phyloP scores from a whole-genome alignment of 192 early-diverging fungal species.

The Coemansia sp. region DNA sequence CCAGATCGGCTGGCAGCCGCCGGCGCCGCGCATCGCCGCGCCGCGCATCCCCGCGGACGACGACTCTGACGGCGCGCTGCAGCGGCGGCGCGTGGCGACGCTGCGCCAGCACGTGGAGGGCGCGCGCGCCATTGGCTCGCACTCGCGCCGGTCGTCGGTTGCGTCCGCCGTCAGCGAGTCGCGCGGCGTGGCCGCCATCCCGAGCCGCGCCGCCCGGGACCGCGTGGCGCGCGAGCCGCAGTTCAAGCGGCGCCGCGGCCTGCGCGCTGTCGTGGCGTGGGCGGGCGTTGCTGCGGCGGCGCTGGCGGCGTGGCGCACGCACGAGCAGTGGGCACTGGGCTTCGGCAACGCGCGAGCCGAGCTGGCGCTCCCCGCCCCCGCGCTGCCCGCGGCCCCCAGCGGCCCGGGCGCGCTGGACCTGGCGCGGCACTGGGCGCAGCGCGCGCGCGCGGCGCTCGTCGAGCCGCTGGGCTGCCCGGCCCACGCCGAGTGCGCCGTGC shows the following conservation, averaged over 20 bases:
- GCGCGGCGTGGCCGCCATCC: conserved; percentile 27
- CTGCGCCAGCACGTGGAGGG: conserved; percentile 36
- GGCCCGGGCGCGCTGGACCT: neutral
- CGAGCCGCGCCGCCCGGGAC: conserved; percentile 1
- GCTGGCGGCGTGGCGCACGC: conserved; percentile 27
- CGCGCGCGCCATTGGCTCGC: conserved; percentile 6
- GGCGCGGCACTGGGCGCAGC: conserved; percentile 11
- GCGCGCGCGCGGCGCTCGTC: conserved; percentile 21
- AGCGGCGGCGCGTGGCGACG: conserved; percentile 51
- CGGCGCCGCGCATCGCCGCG: conserved; percentile 24
- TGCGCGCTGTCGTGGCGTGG: neutral
- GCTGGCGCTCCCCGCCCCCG: conserved; percentile 16
- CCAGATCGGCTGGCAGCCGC: conserved; percentile 19
- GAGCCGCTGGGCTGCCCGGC: conserved; percentile 41
- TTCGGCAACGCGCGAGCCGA: conserved; percentile 44
- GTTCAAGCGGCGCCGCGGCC: neutral
- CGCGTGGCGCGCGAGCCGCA: neutral
- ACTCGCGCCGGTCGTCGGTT: conserved; percentile 45
- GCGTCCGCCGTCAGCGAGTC: conserved; percentile 42
- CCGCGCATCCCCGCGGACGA: neutral
- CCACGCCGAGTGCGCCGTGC: conserved; percentile 44
- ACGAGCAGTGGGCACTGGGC: conserved; percentile 37
- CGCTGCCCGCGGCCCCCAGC: conserved; percentile 16
- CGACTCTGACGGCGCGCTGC: conserved; percentile 23
- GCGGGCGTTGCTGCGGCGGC: conserved; percentile 9